Conservation (phyloP, 2,329 filamentous ascomycete genomes). For the Chlorencoelia australis region DNA sequence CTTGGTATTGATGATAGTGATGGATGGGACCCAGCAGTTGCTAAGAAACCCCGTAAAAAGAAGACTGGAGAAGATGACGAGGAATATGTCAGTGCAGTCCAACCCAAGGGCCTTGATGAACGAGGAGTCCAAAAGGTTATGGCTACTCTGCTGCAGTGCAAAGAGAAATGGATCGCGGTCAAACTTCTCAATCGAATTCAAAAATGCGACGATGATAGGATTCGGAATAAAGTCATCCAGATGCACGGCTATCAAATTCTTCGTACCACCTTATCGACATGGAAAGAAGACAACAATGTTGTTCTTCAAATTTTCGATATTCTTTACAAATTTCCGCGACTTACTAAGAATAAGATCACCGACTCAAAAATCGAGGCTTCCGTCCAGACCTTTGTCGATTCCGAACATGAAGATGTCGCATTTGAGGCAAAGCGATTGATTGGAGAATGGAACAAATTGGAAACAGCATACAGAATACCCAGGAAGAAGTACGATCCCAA, state of each 20-base stretch:
- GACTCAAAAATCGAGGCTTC: constrained; percentile 90
- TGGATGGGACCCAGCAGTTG: constrained; percentile 81
- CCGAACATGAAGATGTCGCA: constrained; percentile 65
- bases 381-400: constrained; percentile 56
- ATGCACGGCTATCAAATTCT: constrained; percentile 97
- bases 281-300: constrained; percentile 83
- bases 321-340: constrained; percentile 74
- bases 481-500: constrained; percentile 76
- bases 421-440: constrained; percentile 62
- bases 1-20: constrained; percentile 90
- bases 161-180: constrained; percentile 98
- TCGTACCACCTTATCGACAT: constrained; percentile 75
- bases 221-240: constrained; percentile 79
- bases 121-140: constrained; percentile 87
- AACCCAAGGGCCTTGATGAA: constrained; percentile 69
- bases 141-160: constrained; percentile 93
- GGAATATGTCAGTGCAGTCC: constrained; percentile 85
- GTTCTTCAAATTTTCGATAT: constrained; percentile 84
- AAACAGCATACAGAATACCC: constrained; percentile 86
- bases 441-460: constrained; percentile 78
- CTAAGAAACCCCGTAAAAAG: constrained; percentile 89
- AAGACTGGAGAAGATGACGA: constrained; percentile 85
- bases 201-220: constrained; percentile 73
- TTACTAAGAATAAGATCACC: constrained; percentile 94
- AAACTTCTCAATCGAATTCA: constrained; percentile 88